Conservation (phyloP, 1,139 yeast genomes). For the Saccharomyces hybrid region DNA sequence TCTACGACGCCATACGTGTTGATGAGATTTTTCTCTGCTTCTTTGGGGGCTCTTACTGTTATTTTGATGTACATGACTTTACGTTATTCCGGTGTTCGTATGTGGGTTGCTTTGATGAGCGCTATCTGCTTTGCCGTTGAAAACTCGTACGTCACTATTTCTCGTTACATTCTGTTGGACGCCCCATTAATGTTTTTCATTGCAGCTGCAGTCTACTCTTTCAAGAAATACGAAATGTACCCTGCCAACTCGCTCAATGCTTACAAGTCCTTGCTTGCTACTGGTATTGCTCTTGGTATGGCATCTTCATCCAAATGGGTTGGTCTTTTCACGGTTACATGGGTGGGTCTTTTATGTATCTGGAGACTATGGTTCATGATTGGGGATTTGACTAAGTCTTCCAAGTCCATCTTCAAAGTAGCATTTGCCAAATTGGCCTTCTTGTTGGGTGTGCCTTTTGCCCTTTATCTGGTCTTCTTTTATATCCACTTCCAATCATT, state of each 20-base stretch:
- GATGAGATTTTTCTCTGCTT: slow-evolving; percentile 84
- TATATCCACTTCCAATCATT: slow-evolving; percentile 71
- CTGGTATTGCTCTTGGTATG: slow-evolving; percentile 81
- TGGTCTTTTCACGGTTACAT: slow-evolving; percentile 86
- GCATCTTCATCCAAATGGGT: slow-evolving; percentile 94
- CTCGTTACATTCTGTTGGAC: slow-evolving; percentile 84
- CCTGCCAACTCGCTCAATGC: slow-evolving; percentile 63
- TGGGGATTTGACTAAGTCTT: slow-evolving; percentile 62
- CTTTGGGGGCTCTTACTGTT: slow-evolving; percentile 74
- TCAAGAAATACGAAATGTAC: slow-evolving; percentile 73
- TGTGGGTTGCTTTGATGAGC: slow-evolving; percentile 63
- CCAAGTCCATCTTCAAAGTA: slow-evolving; percentile 32
- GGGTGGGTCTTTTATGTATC: slow-evolving; percentile 76
- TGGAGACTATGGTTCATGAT: slow-evolving; percentile 79
- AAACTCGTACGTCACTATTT: slow-evolving; percentile 80
- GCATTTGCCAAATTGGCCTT: slow-evolving; percentile 44
- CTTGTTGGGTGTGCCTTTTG: slow-evolving; percentile 62
- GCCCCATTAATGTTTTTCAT: slow-evolving; percentile 87
- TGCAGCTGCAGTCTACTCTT: slow-evolving; percentile 75
- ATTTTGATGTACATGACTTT: slow-evolving; percentile 72
- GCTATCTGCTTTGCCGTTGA: slow-evolving; percentile 67
- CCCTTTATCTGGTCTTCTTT: slow-evolving; percentile 66
- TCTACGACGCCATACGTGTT: slow-evolving; percentile 58
- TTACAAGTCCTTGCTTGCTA: slow-evolving; percentile 61
- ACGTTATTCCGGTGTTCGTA: slow-evolving; percentile 79